phyloP scores from a whole-genome alignment of 306 rosid genomes.

The Prosopis cineraria region DNA sequence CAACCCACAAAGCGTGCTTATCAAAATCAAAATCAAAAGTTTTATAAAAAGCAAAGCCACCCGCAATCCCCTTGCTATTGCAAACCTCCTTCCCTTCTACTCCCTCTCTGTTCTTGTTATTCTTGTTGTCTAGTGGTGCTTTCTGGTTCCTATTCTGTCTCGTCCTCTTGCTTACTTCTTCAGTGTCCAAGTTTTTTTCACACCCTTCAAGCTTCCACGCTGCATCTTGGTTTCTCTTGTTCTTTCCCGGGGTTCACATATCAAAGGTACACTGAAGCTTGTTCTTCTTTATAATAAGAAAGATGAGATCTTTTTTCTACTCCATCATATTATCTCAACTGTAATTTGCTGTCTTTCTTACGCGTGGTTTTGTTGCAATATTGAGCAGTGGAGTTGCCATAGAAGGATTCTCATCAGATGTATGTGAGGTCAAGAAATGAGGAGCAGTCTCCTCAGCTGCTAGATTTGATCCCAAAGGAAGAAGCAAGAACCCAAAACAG shows the following conservation, averaged over 20 bases:
- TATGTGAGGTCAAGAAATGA: slow-evolving; percentile 61
- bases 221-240: background rate
- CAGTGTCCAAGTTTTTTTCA: slow-evolving; percentile 9
- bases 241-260: background rate
- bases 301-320: background rate
- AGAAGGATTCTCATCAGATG: slow-evolving; percentile 36
- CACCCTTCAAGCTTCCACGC: slow-evolving; percentile 13
- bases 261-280: background rate
- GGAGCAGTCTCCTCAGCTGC: slow-evolving; percentile 60
- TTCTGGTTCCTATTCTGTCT: slow-evolving; percentile 33
- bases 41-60: slow-evolving; percentile 40
- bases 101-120: slow-evolving; percentile 6
- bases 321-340: background rate
- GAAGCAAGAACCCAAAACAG: slow-evolving; percentile 38
- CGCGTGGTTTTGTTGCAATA: slow-evolving; percentile 25
- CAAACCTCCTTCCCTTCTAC: slow-evolving; percentile 45
- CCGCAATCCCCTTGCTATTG: slow-evolving; percentile 53
- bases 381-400: slow-evolving; percentile 19
- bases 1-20: slow-evolving; percentile 67
- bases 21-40: slow-evolving; percentile 35
- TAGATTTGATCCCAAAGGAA: slow-evolving; percentile 67
- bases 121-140: slow-evolving; percentile 40
- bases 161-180: background rate
- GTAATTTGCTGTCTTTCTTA: background rate
- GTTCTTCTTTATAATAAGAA: background rate